A percentile compares a stretch with the other conserved stretches of the same genome.
phyloP scores from a whole-genome alignment of 176 grass and related monocot species.

The Puccinellia tenuiflora region DNA sequence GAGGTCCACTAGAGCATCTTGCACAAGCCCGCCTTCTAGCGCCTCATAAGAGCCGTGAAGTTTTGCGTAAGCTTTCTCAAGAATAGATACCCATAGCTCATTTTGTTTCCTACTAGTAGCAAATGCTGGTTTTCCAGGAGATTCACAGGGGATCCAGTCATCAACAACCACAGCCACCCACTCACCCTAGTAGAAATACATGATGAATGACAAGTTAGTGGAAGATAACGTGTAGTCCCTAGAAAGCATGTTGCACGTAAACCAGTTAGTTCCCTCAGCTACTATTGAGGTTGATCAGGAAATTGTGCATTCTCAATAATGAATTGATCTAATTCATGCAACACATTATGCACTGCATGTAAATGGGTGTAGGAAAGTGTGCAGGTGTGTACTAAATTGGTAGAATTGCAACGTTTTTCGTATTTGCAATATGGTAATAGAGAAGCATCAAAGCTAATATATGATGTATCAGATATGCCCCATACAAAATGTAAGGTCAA shows the following conservation, averaged over 20 bases:
- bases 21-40: conserved; percentile 94
- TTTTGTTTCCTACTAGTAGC: conserved; percentile 90
- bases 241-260: not conserved
- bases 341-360: not conserved
- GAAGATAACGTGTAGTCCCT: not conserved
- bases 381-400: not conserved
- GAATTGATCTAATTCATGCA: not conserved
- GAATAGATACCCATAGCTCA: conserved; percentile 95
- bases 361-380: not conserved
- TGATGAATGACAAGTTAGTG: not conserved
- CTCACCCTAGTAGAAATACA: conserved; percentile 62
- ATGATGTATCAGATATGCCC: not conserved
- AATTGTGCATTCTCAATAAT: not conserved
- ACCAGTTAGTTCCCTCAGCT: not conserved
- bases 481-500: not conserved
- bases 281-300: not conserved
- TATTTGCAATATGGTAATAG: conserved; percentile 7
- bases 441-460: not conserved
- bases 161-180: conserved; percentile 99
- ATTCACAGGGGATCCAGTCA: conserved; percentile 97
- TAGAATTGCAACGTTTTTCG: not conserved
- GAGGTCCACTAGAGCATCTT: conserved; percentile 98
- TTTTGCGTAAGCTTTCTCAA: conserved; percentile 99
- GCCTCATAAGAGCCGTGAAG: conserved; percentile 99
- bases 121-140: conserved; percentile 88